A percentile compares a stretch with the other conserved stretches of the same genome.
Conservation (phyloP, 2,329 filamentous ascomycete genomes). For the Ceratocystis papillata region DNA sequence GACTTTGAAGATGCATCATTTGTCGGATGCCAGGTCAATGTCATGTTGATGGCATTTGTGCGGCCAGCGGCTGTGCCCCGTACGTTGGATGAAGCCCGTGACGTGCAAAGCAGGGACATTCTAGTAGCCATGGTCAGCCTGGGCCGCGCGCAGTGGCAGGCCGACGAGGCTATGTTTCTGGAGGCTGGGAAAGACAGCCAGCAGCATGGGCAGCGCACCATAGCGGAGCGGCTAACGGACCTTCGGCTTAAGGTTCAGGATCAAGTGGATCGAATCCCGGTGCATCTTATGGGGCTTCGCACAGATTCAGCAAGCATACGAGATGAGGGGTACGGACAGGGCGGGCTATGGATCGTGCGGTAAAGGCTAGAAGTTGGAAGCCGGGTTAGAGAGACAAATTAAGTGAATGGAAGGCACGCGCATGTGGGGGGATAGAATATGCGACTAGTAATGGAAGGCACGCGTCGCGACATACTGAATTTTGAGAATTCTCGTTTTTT, state of each 20-base stretch:
- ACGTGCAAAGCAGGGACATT: slow-evolving; percentile 34
- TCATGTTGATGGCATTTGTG: slow-evolving; percentile 52
- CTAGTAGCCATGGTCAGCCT: slow-evolving; percentile 39
- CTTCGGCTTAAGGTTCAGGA: slow-evolving; percentile 42
- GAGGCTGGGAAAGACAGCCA: slow-evolving; percentile 32
- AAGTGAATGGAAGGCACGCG: background rate
- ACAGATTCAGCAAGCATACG: slow-evolving; percentile 38
- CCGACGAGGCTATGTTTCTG: slow-evolving; percentile 31
- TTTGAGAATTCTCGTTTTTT: too few species aligned
- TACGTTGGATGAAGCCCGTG: slow-evolving; percentile 27
- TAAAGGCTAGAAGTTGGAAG: background rate
- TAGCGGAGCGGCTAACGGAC: slow-evolving; percentile 39
- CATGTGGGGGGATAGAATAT: background rate
- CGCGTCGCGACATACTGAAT: too few species aligned
- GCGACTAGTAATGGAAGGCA: too few species aligned
- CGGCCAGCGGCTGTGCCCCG: slow-evolving; percentile 30
- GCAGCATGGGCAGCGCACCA: slow-evolving; percentile 35
- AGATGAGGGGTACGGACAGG: slow-evolving; percentile 41
- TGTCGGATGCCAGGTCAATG: slow-evolving; percentile 37
- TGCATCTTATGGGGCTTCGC: slow-evolving; percentile 49
- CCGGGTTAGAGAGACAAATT: background rate
- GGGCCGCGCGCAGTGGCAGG: slow-evolving; percentile 38
- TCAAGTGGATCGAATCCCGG: slow-evolving; percentile 46
- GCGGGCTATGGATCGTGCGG: slow-evolving; percentile 39
- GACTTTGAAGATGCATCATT: slow-evolving; percentile 39